These are phyloP conservation scores for Kockovaella imperatae DNA, from an alignment of 768 basidiomycete species.

Conservation along the genomic window DNA sequence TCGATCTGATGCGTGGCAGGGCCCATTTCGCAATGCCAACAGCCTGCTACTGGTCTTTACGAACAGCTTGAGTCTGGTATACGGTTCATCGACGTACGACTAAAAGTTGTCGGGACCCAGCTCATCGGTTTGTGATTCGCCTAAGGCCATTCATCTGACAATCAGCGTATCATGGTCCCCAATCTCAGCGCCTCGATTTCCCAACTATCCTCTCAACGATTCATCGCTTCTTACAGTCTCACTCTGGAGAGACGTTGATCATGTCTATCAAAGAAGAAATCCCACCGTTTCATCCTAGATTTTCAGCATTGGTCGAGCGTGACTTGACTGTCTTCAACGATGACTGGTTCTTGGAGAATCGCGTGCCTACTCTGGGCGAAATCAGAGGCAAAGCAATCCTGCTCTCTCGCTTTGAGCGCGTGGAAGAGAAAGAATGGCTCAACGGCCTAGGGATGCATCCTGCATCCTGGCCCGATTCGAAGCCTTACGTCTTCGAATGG, in stretches of 20 bases:
- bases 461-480: slow-evolving; percentile 73
- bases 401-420: slow-evolving; percentile 74
- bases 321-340: slow-evolving; percentile 51
- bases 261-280: slow-evolving; percentile 89
- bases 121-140: slow-evolving; percentile 48
- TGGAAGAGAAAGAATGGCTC: slow-evolving; percentile 37
- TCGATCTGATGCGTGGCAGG: too few species aligned
- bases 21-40: slow-evolving; percentile 73
- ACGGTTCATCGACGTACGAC: slow-evolving; percentile 71
- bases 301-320: slow-evolving; percentile 60
- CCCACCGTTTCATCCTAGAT: slow-evolving; percentile 49
- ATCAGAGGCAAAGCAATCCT: slow-evolving; percentile 77
- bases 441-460: slow-evolving; percentile 77
- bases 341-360: slow-evolving; percentile 72
- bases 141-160: background rate
- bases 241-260: slow-evolving; percentile 65
- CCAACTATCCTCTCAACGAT: slow-evolving; percentile 57
- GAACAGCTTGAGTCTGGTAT: slow-evolving; percentile 65
- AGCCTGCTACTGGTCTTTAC: slow-evolving; percentile 54
- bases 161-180: slow-evolving; percentile 66
- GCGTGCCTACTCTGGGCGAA: slow-evolving; percentile 71
- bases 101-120: slow-evolving; percentile 57
- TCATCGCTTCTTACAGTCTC: slow-evolving; percentile 57
- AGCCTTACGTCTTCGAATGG: slow-evolving; percentile 68
- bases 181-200: slow-evolving; percentile 64